Percentiles rank a stretch among this genome's conserved stretches.
Conservation (phyloP, 108 stramenopile species). For the Pseudonitzschia pungens region DNA sequence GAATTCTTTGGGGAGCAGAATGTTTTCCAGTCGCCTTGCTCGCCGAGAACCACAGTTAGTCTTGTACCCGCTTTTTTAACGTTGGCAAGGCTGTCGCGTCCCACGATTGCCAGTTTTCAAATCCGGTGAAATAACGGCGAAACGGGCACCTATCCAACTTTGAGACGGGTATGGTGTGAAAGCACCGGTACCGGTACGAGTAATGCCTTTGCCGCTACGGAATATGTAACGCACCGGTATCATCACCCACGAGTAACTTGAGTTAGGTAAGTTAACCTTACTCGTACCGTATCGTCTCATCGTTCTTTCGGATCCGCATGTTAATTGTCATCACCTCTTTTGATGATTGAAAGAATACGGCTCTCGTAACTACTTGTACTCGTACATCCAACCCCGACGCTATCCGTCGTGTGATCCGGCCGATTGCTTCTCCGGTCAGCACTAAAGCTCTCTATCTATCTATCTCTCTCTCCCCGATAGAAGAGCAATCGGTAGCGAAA, state of each 20-base stretch:
- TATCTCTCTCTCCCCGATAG: too few species aligned
- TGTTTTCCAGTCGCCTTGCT: not conserved
- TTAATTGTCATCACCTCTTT: too few species aligned
- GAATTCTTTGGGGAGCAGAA: not conserved
- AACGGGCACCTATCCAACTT: not conserved
- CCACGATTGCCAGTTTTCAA: not conserved
- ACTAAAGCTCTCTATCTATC: not conserved
- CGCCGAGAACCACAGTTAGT: not conserved
- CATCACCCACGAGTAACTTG: too few species aligned
- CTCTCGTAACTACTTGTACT: too few species aligned
- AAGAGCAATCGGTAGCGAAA: not conserved
- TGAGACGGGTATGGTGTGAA: too few species aligned
- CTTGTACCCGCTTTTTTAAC: slow-evolving; percentile 1
- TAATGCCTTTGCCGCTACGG: too few species aligned
- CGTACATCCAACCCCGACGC: not conserved
- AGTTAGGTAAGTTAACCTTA: too few species aligned
- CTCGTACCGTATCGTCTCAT: too few species aligned
- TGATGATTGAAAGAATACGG: too few species aligned
- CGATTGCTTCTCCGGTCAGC: not conserved
- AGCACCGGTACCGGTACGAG: too few species aligned
- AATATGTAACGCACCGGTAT: too few species aligned
- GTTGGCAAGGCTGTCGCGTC: not conserved
- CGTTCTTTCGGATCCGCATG: too few species aligned
- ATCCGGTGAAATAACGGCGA: not conserved
- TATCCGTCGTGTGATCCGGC: not conserved